Evolutionary conservation across 805 yeast species (phyloP), one percentile per base, ranked within the genome.

Genomic region (Metschnikowia hibisci): DNA sequence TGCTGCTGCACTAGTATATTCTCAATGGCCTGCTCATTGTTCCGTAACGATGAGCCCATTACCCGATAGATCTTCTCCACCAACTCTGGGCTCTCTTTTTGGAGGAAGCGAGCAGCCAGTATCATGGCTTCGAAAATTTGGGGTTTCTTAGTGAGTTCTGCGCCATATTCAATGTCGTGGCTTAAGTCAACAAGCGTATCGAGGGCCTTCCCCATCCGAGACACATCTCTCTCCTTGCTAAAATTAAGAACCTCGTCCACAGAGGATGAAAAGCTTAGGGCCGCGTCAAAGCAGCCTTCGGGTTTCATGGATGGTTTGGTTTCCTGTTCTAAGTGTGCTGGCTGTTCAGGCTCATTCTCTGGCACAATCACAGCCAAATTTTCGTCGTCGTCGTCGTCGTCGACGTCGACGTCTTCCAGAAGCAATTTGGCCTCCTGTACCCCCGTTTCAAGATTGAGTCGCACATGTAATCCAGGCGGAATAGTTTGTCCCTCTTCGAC

Each of bases 381-480:
- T 25, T 42, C 43, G 8, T 40, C 44, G 9, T 45, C 51, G 4
- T 44, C 49, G 8, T 44, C 52, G 12, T 57, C 66, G 4, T 57
- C 56, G 22, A 68, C 75, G 47, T n/a, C n/a, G n/a, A n/a, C n/a
- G n/a, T n/a, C n/a, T n/a, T n/a, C n/a, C n/a, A n/a, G n/a, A n/a
- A 79, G 52, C 4, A 83, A 47, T 51, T 80, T 84, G 1, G 96
- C 96, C 60, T 83, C 85, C 53, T 75, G 78, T 22, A 65, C 61
- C 14, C 84, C 82, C 0, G 89, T 81, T n/a, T 82, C 87, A 44
- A 89, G 63, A 58, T 87, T 82, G 52, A 90, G 54, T 50, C 87
- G 71, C 10, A 89, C 78, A 60, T 86, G 90, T 27, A 86, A 63
- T 0, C 97, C 98, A 6, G 77, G 77, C 0, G 96, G 96, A 3